These are phyloP conservation scores for Dactylella cylindrospora DNA, from an alignment of 2,329 filamentous ascomycete species.

Conservation along the genomic window DNA sequence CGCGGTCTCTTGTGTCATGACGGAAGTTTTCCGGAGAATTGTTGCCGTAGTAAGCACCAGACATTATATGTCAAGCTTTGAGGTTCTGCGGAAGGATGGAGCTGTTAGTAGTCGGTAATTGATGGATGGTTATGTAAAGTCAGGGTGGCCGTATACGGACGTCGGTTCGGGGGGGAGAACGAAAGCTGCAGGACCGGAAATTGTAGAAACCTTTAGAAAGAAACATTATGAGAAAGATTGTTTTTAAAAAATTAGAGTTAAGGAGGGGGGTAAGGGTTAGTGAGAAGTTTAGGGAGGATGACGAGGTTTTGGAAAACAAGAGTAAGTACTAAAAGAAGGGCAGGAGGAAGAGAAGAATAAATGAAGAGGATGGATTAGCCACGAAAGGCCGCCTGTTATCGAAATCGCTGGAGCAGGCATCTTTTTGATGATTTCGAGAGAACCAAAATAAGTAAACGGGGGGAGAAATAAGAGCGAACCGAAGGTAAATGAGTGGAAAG, in stretches of 20 bases:
- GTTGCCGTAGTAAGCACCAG: constrained; percentile 40
- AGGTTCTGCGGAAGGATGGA: background rate
- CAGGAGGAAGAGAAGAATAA: constrained; percentile 14
- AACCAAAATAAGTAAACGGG: too few species aligned
- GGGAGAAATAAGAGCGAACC: background rate
- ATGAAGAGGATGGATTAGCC: constrained; percentile 6
- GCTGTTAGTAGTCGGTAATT: constrained; percentile 3
- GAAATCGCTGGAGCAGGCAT: constrained; percentile 34
- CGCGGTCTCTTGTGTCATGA: constrained; percentile 34
- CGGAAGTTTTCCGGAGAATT: constrained; percentile 39
- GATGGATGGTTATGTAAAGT: background rate
- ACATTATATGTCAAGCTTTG: constrained; percentile 15
- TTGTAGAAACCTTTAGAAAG: constrained; percentile 30
- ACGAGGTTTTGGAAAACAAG: constrained; percentile 23
- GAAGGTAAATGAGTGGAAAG: constrained; percentile 9
- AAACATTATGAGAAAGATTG: constrained; percentile 45
- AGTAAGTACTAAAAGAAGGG: constrained; percentile 25
- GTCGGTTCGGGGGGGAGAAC: constrained; percentile 7
- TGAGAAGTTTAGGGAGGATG: constrained; percentile 17
- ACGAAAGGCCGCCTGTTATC: constrained; percentile 29
- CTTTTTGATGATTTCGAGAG: too few species aligned
- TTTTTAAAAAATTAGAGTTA: constrained; percentile 18
- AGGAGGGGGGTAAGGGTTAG: constrained; percentile 2
- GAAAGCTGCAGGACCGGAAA: constrained; percentile 20
- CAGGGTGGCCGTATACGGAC: background rate